These are phyloP conservation scores for Leccinum pachyderme DNA, from an alignment of 1,284 basidiomycete genomes.

Conservation along the genomic window DNA sequence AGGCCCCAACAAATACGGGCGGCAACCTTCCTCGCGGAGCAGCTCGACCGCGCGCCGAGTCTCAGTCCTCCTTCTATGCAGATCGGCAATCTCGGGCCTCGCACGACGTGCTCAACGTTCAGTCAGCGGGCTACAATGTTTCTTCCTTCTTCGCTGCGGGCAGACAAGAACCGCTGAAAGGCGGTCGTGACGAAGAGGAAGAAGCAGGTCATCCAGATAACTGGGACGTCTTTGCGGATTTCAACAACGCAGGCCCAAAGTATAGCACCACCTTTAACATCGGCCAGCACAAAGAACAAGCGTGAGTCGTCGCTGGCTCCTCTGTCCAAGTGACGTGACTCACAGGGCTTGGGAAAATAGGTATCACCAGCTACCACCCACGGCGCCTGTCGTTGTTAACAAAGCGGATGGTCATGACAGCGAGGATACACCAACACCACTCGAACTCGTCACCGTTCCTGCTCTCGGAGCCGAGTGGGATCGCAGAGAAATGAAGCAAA, in stretches of 20 bases:
- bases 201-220: slow-evolving; percentile 43
- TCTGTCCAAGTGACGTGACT: slow-evolving; percentile 2
- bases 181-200: slow-evolving; percentile 61
- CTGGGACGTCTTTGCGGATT: slow-evolving; percentile 89
- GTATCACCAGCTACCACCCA: slow-evolving; percentile 53
- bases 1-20: slow-evolving; percentile 15
- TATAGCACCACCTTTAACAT: slow-evolving; percentile 64
- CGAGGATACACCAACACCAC: slow-evolving; percentile 39
- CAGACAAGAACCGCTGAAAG: slow-evolving; percentile 70
- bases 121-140: slow-evolving; percentile 65
- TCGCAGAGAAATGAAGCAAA: slow-evolving; percentile 68
- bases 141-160: slow-evolving; percentile 63
- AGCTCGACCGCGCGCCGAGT: slow-evolving; percentile 52
- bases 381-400: slow-evolving; percentile 30
- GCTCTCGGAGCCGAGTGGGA: slow-evolving; percentile 86
- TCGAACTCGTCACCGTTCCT: slow-evolving; percentile 86
- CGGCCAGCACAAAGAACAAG: slow-evolving; percentile 35
- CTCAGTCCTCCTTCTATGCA: slow-evolving; percentile 64
- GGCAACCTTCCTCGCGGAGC: slow-evolving; percentile 25
- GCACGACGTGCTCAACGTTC: slow-evolving; percentile 43
- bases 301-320: slow-evolving; percentile 31
- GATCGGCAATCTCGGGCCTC: slow-evolving; percentile 40
- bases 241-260: slow-evolving; percentile 82
- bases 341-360: slow-evolving; percentile 30
- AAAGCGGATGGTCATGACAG: slow-evolving; percentile 35